Conservation (phyloP, 2,329 filamentous ascomycete genomes). For the Alternaria burnsii region DNA sequence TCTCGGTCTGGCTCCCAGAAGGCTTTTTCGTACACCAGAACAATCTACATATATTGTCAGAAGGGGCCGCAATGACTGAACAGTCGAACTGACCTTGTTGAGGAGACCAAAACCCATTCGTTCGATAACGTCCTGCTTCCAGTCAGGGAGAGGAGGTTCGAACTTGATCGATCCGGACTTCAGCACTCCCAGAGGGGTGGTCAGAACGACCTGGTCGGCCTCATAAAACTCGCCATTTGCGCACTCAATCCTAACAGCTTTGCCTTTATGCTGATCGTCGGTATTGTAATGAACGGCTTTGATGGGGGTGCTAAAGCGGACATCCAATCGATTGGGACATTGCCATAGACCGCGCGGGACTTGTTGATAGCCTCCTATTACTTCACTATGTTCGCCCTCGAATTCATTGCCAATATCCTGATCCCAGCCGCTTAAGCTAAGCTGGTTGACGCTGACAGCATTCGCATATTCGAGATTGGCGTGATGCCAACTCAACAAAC, state of each 20-base stretch:
- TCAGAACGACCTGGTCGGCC: slow-evolving; percentile 91
- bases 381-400: slow-evolving; percentile 91
- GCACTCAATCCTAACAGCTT: slow-evolving; percentile 62
- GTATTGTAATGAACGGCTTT: slow-evolving; percentile 71
- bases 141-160: slow-evolving; percentile 85
- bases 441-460: slow-evolving; percentile 82
- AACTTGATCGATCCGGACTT: slow-evolving; percentile 87
- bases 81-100: slow-evolving; percentile 73
- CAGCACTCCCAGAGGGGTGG: slow-evolving; percentile 87
- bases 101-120: slow-evolving; percentile 91
- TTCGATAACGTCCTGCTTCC: slow-evolving; percentile 82
- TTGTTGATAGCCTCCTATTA: slow-evolving; percentile 92
- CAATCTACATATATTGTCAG: slow-evolving; percentile 59
- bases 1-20: slow-evolving; percentile 93
- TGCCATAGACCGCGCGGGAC: slow-evolving; percentile 87
- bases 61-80: background rate
- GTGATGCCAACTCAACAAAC: slow-evolving; percentile 96
- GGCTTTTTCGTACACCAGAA: slow-evolving; percentile 84
- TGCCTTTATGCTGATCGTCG: slow-evolving; percentile 25
- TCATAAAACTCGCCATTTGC: slow-evolving; percentile 78
- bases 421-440: slow-evolving; percentile 93
- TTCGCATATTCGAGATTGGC: slow-evolving; percentile 99
- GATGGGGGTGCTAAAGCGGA: slow-evolving; percentile 77
- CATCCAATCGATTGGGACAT: slow-evolving; percentile 77
- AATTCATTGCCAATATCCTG: slow-evolving; percentile 98